Conservation (phyloP, 306 rosid genomes). For the Castanopsis chinensis region DNA sequence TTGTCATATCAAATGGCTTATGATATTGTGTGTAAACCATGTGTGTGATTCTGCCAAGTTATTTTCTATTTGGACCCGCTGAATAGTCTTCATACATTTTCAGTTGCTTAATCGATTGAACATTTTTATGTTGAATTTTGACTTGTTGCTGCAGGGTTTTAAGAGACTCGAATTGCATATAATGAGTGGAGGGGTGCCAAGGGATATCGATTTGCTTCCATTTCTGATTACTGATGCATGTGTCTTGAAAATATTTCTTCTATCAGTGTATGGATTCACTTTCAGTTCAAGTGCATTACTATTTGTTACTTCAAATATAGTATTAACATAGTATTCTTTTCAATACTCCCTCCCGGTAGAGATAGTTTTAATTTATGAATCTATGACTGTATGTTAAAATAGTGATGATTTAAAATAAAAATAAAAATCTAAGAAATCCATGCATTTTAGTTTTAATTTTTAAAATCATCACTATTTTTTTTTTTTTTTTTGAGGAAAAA, state of each 20-base stretch:
- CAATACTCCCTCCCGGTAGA: neutral
- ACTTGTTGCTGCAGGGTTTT: conserved; percentile 65
- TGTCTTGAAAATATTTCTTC: neutral
- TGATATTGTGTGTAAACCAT: neutral
- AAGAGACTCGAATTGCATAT: conserved; percentile 87
- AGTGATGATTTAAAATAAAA: too few relatives aligned
- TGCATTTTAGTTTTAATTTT: too few relatives aligned
- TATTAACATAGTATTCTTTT: neutral
- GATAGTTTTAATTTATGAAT: neutral
- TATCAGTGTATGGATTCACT: too few relatives aligned
- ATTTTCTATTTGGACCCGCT: neutral
- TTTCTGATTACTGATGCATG: conserved; percentile 67
- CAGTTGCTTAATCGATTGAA: neutral
- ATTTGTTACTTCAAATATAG: neutral
- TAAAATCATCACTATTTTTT: too few relatives aligned
- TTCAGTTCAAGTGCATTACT: neutral
- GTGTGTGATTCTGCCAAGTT: conserved; percentile 1
- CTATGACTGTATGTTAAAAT: too few relatives aligned
- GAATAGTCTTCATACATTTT: neutral
- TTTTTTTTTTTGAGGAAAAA: too few relatives aligned
- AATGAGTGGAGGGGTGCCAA: conserved; percentile 87
- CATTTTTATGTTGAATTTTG: neutral
- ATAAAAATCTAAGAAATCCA: too few relatives aligned
- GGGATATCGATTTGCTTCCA: conserved; percentile 79
- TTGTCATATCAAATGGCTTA: neutral